These are phyloP conservation scores for Chrysanthemum lavandulifolium DNA, from an alignment of 129 eudicot species.

Conservation along the genomic window DNA sequence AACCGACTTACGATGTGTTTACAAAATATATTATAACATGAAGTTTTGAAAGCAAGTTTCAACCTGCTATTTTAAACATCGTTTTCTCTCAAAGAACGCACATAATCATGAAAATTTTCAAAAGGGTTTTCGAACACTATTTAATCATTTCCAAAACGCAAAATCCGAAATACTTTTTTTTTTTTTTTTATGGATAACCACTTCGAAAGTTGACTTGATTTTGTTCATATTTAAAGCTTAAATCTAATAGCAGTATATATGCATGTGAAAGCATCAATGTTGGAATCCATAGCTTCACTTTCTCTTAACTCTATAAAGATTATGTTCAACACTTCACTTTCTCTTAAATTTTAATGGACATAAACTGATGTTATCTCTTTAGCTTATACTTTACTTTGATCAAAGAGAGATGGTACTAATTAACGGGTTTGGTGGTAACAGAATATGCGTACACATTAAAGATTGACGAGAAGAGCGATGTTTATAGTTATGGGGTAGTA, in stretches of 20 bases:
- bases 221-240: too few species aligned
- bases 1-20: too few species aligned
- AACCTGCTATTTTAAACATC: too few species aligned
- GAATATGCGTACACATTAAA: conserved; percentile 74
- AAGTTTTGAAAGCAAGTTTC: too few species aligned
- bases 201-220: too few species aligned
- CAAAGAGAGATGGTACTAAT: neutral
- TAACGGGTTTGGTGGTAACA: conserved; percentile 29
- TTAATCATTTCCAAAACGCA: too few species aligned
- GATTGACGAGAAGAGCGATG: conserved; percentile 75
- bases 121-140: too few species aligned
- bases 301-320: conserved; percentile 39
- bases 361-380: conserved; percentile 11
- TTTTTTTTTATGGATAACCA: too few species aligned
- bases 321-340: conserved; percentile 7
- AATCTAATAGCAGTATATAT: neutral
- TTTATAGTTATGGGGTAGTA: conserved; percentile 73
- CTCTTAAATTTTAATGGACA: conserved; percentile 17
- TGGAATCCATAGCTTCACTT: conserved; percentile 45
- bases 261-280: conserved; percentile 24
- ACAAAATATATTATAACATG: too few species aligned
- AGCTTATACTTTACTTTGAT: conserved; percentile 9
- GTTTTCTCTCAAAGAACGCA: too few species aligned
- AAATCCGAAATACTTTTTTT: too few species aligned
- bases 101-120: too few species aligned